Percentiles rank a stretch among this genome's conserved stretches.
Conservation (phyloP, 1,284 basidiomycete species). For the Apiotrichum laibachii region DNA sequence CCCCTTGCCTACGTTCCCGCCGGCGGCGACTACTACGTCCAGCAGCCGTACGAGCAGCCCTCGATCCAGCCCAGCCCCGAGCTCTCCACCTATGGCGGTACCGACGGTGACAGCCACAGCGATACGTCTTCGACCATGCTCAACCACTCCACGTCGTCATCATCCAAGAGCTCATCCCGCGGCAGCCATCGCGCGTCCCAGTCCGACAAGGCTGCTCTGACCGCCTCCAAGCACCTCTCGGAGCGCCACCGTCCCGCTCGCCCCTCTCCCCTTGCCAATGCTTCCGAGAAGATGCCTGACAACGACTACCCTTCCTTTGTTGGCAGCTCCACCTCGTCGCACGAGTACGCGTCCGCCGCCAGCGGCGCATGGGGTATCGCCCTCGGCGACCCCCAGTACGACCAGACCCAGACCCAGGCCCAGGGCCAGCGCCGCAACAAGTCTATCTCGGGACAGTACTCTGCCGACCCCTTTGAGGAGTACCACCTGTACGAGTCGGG, state of each 20-base stretch:
- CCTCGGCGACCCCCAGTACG: constrained; percentile 28
- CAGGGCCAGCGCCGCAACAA: not conserved
- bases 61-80: not conserved
- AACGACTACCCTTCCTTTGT: no score
- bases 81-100: not conserved
- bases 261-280: constrained; percentile 42
- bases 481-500: constrained; percentile 25
- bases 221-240: constrained; percentile 32
- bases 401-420: not conserved
- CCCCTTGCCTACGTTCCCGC: constrained; percentile 7
- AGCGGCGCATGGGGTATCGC: constrained; percentile 38
- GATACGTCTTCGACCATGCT: not conserved
- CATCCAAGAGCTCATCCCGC: not conserved
- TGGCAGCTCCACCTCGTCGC: not conserved
- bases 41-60: constrained; percentile 17
- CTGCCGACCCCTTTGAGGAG: constrained; percentile 35
- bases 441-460: constrained; percentile 28
- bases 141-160: constrained; percentile 1
- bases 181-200: constrained; percentile 23
- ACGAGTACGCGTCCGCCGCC: constrained; percentile 13
- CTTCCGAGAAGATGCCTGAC: constrained; percentile 1
- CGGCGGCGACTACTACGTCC: constrained; percentile 11
- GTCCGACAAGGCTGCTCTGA: constrained; percentile 38
- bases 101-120: not conserved
- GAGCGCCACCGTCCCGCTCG: constrained; percentile 43